Evolutionary conservation across 805 yeast genomes (phyloP), one percentile per base, ranked within the genome.

Genomic region (Osmozyma mogii): DNA sequence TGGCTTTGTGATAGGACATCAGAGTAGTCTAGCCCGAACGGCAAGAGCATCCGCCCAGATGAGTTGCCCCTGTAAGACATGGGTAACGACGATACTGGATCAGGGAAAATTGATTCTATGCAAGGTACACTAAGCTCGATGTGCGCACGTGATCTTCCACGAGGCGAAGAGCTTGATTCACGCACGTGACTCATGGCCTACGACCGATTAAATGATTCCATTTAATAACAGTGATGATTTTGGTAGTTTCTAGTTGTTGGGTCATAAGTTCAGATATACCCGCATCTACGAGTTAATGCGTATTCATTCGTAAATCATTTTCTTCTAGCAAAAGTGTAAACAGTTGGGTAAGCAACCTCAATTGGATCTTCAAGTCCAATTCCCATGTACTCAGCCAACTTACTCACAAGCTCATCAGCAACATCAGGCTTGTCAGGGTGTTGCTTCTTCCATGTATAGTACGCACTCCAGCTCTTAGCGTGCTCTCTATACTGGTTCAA

Each of bases 1-100:
- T 50, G 43, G 30, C 54, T 52, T 11, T 62, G 51, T 15, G 55
- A 34, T 26, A 56, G 37, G 22, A 80, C 63, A 47, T 81, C 89
- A 17, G 69, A 63, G 49, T 74, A 78, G 30, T 76, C 84, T 29
- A 81, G 52, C 8, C 92, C 88, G 53, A 79, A 78, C n/a, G 88
- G 88, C 29, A 80, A 54, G 40, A 58, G 56, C 43, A 43, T 72
- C 44, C 52, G 53, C n/a, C 65, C 61, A 15, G 65, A 54, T 26
- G 63, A 58, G 33, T 68, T 65, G 19, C 62, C 61, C 41, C 75
- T 66, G 50, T 68, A 75, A 48, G 81, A 70, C 84, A 78, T 77
- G 24, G 9, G 21, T 18, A n/a, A n/a, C n/a, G n/a, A n/a, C n/a
- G n/a, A n/a, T n/a, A n/a, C n/a, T n/a, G n/a, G n/a, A n/a, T n/a